phyloP scores from a whole-genome alignment of 1,284 basidiomycete genomes.

The Agroathelia rolfsii region DNA sequence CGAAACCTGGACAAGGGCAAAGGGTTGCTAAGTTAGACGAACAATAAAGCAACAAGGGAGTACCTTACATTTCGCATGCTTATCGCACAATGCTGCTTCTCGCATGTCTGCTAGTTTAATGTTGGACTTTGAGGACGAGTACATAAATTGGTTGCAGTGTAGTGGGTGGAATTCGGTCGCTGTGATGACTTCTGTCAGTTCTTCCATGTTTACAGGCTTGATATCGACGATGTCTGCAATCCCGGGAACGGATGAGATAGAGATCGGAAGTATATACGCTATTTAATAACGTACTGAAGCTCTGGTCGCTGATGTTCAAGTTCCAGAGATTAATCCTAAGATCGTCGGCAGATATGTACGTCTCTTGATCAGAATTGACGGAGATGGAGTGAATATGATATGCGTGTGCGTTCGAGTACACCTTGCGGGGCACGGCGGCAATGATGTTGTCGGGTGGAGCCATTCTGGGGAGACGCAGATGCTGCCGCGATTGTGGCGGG shows the following conservation, averaged over 20 bases:
- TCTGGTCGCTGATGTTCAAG: conserved; percentile 95
- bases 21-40: conserved; percentile 10
- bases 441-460: conserved; percentile 95
- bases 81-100: conserved; percentile 93
- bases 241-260: neutral
- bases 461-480: conserved; percentile 83
- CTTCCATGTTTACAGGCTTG: conserved; percentile 99
- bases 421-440: conserved; percentile 96
- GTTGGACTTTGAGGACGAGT: conserved; percentile 98
- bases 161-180: conserved; percentile 97
- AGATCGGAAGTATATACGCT: conserved; percentile 3
- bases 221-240: conserved; percentile 97
- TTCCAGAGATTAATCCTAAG: conserved; percentile 98
- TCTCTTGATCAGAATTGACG: conserved; percentile 99
- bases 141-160: conserved; percentile 99
- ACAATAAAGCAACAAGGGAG: conserved; percentile 8
- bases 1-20: conserved; percentile 60
- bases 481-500: conserved; percentile 42
- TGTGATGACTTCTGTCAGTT: conserved; percentile 98
- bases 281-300: conserved; percentile 67
- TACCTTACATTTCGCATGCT: conserved; percentile 85
- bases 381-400: conserved; percentile 99
- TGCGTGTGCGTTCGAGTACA: conserved; percentile 98
- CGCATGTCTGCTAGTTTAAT: conserved; percentile 99
- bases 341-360: conserved; percentile 98